Percentiles rank a stretch among this genome's conserved stretches.
These are phyloP conservation scores for Liquidambar formosana DNA, from an alignment of 164 flowering plant genomes.

Conservation along the genomic window DNA sequence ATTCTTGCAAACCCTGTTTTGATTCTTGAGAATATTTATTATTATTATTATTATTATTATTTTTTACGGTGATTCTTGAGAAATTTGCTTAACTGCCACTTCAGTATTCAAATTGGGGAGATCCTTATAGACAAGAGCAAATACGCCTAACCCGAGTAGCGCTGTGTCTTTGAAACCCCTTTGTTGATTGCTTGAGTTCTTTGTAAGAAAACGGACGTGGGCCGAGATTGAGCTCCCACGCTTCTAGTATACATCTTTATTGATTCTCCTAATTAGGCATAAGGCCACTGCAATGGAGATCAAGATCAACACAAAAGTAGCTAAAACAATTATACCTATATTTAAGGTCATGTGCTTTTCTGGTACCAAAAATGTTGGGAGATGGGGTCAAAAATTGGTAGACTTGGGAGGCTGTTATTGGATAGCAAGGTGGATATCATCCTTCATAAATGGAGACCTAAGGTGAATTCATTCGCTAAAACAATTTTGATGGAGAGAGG, in stretches of 20 bases:
- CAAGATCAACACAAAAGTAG: too few species aligned
- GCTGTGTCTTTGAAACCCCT: slow-evolving; percentile 58
- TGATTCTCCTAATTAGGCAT: slow-evolving; percentile 31
- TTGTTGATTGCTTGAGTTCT: slow-evolving; percentile 67
- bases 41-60: too few species aligned
- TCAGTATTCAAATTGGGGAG: slow-evolving; percentile 38
- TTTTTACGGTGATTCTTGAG: too few species aligned
- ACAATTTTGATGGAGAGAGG: too few species aligned
- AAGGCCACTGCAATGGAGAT: slow-evolving; percentile 10
- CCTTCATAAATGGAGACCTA: too few species aligned
- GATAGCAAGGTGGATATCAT: too few species aligned
- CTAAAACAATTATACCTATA: slow-evolving; percentile 10
- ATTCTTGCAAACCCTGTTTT: too few species aligned
- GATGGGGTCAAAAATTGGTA: too few species aligned
- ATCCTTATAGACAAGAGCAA: too few species aligned
- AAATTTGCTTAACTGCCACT: slow-evolving; percentile 75
- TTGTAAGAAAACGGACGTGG: slow-evolving; percentile 62
- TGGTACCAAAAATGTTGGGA: slow-evolving; percentile 41
- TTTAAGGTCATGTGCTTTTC: slow-evolving; percentile 13
- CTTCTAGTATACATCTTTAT: slow-evolving; percentile 55
- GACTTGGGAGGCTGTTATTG: too few species aligned
- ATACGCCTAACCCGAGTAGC: slow-evolving; percentile 60
- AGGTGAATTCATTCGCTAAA: too few species aligned
- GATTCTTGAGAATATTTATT: slow-evolving; percentile 56
- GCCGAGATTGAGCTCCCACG: slow-evolving; percentile 78